phyloP scores from a whole-genome alignment of 371 early-diverging fungal species.

The Mucor indicus region DNA sequence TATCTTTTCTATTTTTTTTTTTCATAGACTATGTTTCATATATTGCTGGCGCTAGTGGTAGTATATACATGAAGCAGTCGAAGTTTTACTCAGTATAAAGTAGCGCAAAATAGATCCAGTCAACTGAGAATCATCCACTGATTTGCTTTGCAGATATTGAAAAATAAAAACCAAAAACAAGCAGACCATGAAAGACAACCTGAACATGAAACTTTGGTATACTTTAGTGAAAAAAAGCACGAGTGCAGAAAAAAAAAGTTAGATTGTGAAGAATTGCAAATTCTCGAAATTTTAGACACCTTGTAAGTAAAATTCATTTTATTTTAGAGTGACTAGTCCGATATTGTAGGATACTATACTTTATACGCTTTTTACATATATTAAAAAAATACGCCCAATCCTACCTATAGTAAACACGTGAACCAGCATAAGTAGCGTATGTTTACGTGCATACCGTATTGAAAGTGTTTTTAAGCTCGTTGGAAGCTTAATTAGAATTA shows the following conservation, averaged over 20 bases:
- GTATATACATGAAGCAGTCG: too few species aligned
- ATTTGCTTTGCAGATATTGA: conserved; percentile 8
- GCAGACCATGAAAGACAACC: conserved; percentile 7
- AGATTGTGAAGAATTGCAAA: conserved; percentile 11
- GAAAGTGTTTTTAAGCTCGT: too few species aligned
- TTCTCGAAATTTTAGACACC: conserved; percentile 11
- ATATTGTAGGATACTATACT: conserved; percentile 5
- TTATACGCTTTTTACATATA: conserved; percentile 6
- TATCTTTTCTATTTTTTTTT: too few species aligned
- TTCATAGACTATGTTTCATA: too few species aligned
- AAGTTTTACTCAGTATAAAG: too few species aligned
- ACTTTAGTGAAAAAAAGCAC: conserved; percentile 11
- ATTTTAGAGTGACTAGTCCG: conserved; percentile 5
- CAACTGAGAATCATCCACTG: conserved; percentile 10
- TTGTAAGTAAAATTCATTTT: conserved; percentile 4
- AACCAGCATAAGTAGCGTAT: too few species aligned
- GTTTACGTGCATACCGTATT: too few species aligned
- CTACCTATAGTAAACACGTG: too few species aligned
- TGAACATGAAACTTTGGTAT: conserved; percentile 11
- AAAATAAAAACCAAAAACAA: conserved; percentile 1
- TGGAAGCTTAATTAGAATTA: too few species aligned
- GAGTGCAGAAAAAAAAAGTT: conserved; percentile 12
- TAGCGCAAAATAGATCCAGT: conserved; percentile 10
- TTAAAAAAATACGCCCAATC: too few species aligned
- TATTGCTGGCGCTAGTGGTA: too few species aligned